Percentiles rank a stretch among this genome's conserved stretches.
These are phyloP conservation scores for Arachis stenosperma DNA, from an alignment of 306 rosid species.

Conservation along the genomic window DNA sequence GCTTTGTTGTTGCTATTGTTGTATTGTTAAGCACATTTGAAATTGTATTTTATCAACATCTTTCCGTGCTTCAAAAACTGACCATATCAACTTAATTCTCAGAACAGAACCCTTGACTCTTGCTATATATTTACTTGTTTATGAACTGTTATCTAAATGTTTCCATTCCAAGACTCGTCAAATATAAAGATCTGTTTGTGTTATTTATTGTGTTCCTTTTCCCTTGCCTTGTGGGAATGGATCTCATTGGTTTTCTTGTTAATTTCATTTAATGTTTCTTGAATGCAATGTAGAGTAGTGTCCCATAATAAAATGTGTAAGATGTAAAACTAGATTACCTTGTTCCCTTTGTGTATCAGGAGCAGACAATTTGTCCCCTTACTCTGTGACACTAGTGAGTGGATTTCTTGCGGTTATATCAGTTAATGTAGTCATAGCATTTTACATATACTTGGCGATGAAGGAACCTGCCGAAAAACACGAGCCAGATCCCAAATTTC, in stretches of 20 bases:
- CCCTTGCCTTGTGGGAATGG: background rate
- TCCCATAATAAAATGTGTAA: background rate
- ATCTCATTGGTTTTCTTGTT: constrained; percentile 1
- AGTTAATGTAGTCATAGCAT: constrained; percentile 76
- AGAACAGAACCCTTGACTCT: background rate
- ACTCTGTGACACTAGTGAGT: constrained; percentile 75
- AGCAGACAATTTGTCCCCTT: constrained; percentile 60
- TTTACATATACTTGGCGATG: constrained; percentile 87
- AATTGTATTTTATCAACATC: constrained; percentile 4
- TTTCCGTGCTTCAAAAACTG: constrained; percentile 8
- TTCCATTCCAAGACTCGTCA: background rate
- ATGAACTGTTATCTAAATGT: constrained; percentile 21
- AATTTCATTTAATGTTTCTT: background rate
- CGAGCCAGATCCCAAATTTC: constrained; percentile 78
- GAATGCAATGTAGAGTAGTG: background rate
- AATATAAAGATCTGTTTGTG: constrained; percentile 1
- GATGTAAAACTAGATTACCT: constrained; percentile 24
- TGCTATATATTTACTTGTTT: constrained; percentile 10
- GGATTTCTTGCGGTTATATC: constrained; percentile 94
- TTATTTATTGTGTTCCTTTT: constrained; percentile 17
- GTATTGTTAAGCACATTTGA: background rate
- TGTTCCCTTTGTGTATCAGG: constrained; percentile 52
- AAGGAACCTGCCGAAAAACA: constrained; percentile 78
- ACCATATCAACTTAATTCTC: background rate
- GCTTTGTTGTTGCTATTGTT: background rate